Base-by-base conservation (phyloP, 768 basidiomycete genomes). In the Agrocybe pediades region DNA sequence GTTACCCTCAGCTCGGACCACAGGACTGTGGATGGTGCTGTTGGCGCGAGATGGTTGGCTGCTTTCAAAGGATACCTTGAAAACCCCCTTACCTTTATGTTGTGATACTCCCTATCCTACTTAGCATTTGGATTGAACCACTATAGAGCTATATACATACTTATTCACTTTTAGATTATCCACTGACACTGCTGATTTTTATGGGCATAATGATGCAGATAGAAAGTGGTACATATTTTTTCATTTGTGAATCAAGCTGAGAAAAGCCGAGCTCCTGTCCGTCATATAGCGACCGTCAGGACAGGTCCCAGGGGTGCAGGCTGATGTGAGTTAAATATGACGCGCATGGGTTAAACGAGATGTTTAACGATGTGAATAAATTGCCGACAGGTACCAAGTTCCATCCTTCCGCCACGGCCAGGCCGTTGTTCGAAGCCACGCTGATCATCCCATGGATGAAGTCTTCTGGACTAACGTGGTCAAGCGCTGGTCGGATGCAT, bases 51-150 rank as follows among this genome's bases (percentile, higher is more conserved):
- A 68, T 99, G 95, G 94, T 63, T 98, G 77, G 68, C 85, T 51
- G 91, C 93, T 33, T 96, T 98, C 82, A 96, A 92, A 74, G 89
- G 92, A 36, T 97, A 95, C 74, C 78, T 98, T 63, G 96, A 98
- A 77, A 96, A 98, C 70, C 95, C 95, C 42, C 72, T 97, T 67
- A 95, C 95, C 17, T 95, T 98, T 68, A 96, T 97, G 95, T 84
- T 98, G 54, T 97, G 71, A 85, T 62, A 36, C 21, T 23, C 9
- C 21, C 3, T 19, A 26, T 43, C 20, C 19, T 27, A 19, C 19
- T 21, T 49, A 46, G 49, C 24, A 23, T 40, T 40, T 23, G 43
- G 26, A 24, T 30, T 17, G 4, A 46, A 46, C 30, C 26, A 26
- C 45, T 46, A 29, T 46, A 46, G 45, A 50, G 25, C 19, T 50